Percentiles rank a stretch among this genome's conserved stretches.
phyloP scores from a whole-genome alignment of 2,329 filamentous ascomycete genomes.

The Epichloe amarillans region DNA sequence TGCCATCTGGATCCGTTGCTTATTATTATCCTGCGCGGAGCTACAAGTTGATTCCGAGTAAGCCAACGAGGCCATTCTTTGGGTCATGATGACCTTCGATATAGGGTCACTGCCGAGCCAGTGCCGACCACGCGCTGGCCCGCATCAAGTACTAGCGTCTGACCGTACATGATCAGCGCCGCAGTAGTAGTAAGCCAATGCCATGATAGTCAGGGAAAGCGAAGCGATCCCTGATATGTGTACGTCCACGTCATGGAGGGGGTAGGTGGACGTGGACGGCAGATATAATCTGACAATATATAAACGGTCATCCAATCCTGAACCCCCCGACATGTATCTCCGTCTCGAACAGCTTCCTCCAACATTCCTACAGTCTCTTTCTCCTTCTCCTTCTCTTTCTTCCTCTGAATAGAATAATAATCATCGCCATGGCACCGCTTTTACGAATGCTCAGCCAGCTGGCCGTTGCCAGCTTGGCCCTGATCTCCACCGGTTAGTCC shows the following conservation, averaged over 20 bases:
- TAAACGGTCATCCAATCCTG: no score
- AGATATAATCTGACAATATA: no score
- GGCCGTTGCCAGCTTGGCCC: constrained; percentile 14
- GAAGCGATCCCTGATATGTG: no score
- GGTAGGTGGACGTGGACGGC: no score
- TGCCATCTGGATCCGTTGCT: neutral
- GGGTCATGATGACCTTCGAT: neutral
- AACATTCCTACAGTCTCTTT: no score
- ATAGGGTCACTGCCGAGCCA: neutral
- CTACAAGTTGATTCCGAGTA: neutral
- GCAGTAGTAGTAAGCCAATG: no score
- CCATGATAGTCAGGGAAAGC: no score
- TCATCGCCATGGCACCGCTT: constrained; percentile 6
- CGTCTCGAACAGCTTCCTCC: no score
- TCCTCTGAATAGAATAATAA: neutral
- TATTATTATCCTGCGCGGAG: neutral
- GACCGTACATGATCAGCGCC: no score
- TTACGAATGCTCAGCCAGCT: constrained; percentile 6
- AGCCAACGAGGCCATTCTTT: neutral
- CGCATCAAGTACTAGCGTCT: neutral
- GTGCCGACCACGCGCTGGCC: neutral
- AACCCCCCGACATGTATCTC: no score
- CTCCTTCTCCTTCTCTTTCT: no score
- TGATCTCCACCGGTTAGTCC: constrained; percentile 7
- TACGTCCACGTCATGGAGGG: no score